Percentiles rank a stretch among this genome's conserved stretches.
Evolutionary conservation across 805 yeast genomes (phyloP).

Genomic region (Danielia reshetovae): DNA sequence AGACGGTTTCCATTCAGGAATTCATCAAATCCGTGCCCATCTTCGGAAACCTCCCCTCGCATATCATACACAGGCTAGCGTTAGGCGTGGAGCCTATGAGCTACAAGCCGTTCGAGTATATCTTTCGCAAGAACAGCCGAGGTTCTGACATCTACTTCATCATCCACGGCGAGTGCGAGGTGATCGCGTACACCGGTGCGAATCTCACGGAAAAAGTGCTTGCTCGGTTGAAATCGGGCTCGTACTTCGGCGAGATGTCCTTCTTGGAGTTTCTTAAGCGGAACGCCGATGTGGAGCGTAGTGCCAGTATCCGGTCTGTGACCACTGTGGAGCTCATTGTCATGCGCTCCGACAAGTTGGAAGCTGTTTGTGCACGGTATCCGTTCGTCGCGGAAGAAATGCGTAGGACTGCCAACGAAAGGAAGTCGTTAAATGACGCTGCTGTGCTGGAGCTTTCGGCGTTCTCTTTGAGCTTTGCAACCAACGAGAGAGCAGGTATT

Average conservation of each 20-base stretch:
- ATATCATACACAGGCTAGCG: conserved; percentile 61
- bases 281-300: conserved; percentile 33
- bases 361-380: conserved; percentile 51
- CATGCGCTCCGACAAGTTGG: conserved; percentile 52
- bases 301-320: conserved; percentile 64
- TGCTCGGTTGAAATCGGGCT: conserved; percentile 59
- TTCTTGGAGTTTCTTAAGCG: conserved; percentile 48
- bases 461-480: neutral
- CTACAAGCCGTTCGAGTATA: conserved; percentile 53
- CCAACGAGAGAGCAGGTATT: neutral
- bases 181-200: conserved; percentile 31
- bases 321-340: conserved; percentile 58
- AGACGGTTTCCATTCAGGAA: conserved; percentile 53
- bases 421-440: conserved; percentile 25
- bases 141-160: conserved; percentile 68
- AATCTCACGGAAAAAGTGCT: conserved; percentile 35
- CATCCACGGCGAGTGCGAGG: conserved; percentile 69
- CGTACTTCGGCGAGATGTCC: conserved; percentile 76
- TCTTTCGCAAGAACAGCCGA: conserved; percentile 54
- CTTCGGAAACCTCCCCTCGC: conserved; percentile 53
- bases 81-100: conserved; percentile 55
- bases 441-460: conserved; percentile 1
- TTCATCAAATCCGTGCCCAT: conserved; percentile 56
- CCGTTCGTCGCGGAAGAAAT: conserved; percentile 59
- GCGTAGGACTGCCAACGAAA: conserved; percentile 54